Percentiles rank a stretch among this genome's conserved stretches.
Evolutionary conservation across 1,139 yeast genomes (phyloP).

Genomic region (Kodamaea anthophila): DNA sequence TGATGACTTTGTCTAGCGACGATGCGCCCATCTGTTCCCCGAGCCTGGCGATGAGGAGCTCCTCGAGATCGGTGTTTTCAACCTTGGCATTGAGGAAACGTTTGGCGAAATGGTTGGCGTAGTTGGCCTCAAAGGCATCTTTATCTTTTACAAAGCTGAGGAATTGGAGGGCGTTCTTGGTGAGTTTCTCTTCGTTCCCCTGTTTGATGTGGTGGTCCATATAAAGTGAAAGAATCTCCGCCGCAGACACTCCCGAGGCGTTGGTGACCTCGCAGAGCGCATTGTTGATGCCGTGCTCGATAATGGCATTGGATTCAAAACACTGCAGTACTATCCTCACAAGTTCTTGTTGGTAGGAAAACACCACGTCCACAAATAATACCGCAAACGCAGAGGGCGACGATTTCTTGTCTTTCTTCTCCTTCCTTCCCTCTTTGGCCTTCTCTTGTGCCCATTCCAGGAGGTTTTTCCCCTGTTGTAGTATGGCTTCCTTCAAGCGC

Average conservation of each 20-base stretch:
- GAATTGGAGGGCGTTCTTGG: conserved; percentile 53
- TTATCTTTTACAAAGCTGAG: conserved; percentile 73
- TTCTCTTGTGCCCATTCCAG: conserved; percentile 24
- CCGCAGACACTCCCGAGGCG: conserved; percentile 42
- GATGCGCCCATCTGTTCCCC: conserved; percentile 78
- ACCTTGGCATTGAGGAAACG: conserved; percentile 56
- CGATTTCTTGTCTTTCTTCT: conserved; percentile 6
- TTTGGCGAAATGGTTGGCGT: conserved; percentile 86
- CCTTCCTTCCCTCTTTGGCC: not conserved
- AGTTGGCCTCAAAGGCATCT: conserved; percentile 80
- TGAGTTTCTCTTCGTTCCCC: conserved; percentile 36
- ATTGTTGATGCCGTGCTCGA: conserved; percentile 53
- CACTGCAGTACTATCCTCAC: conserved; percentile 41
- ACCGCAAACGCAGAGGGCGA: conserved; percentile 49
- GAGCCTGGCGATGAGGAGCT: conserved; percentile 60
- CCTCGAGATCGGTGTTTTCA: conserved; percentile 52
- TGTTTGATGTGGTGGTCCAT: conserved; percentile 70
- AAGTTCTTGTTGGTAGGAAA: conserved; percentile 50
- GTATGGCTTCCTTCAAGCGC: conserved; percentile 44
- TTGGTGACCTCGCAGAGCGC: conserved; percentile 64
- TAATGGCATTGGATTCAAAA: conserved; percentile 42
- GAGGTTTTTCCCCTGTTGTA: conserved; percentile 30
- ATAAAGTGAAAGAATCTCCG: conserved; percentile 70
- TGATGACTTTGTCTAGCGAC: conserved; percentile 74
- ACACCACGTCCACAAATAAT: conserved; percentile 61